Evolutionary conservation across 2,329 filamentous ascomycete genomes (phyloP).

Genomic region (Colletotrichum magnum): DNA sequence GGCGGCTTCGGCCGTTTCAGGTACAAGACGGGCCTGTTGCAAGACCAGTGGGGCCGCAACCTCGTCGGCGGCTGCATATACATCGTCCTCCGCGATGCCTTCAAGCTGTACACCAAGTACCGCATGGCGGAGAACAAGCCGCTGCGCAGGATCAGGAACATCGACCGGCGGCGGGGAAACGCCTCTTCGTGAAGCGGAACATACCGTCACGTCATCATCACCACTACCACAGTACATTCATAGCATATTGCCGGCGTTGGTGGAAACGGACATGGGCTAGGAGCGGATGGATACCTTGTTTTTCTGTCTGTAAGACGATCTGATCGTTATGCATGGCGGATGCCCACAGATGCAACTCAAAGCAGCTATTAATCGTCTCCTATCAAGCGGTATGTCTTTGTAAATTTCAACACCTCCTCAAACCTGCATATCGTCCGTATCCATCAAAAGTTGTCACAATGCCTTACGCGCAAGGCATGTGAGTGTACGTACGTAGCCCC

Average conservation of each 20-base stretch:
- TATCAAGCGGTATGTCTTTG: neutral
- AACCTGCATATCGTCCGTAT: neutral
- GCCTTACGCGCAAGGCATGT: too few species aligned
- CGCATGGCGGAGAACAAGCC: slow-evolving; percentile 70
- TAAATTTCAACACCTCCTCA: neutral
- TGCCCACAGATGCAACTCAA: slow-evolving; percentile 42
- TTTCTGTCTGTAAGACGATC: slow-evolving; percentile 9
- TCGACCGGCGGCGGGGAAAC: slow-evolving; percentile 60
- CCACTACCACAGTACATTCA: slow-evolving; percentile 3
- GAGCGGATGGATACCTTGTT: slow-evolving; percentile 21
- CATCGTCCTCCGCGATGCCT: slow-evolving; percentile 82
- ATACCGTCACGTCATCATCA: neutral
- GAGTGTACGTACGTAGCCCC: too few species aligned
- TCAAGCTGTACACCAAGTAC: slow-evolving; percentile 75
- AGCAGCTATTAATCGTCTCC: neutral
- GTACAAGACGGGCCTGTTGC: slow-evolving; percentile 75
- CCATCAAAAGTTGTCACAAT: too few species aligned
- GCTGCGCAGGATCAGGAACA: slow-evolving; percentile 68
- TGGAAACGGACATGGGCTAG: neutral
- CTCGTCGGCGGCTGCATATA: slow-evolving; percentile 91
- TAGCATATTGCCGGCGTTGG: slow-evolving; percentile 28
- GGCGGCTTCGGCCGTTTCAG: slow-evolving; percentile 45
- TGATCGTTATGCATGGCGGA: slow-evolving; percentile 6
- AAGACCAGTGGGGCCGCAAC: slow-evolving; percentile 90
- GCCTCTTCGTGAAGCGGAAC: neutral